Evolutionary conservation across 2,329 filamentous ascomycete genomes (phyloP).

Genomic region (Arthroderma sp.): DNA sequence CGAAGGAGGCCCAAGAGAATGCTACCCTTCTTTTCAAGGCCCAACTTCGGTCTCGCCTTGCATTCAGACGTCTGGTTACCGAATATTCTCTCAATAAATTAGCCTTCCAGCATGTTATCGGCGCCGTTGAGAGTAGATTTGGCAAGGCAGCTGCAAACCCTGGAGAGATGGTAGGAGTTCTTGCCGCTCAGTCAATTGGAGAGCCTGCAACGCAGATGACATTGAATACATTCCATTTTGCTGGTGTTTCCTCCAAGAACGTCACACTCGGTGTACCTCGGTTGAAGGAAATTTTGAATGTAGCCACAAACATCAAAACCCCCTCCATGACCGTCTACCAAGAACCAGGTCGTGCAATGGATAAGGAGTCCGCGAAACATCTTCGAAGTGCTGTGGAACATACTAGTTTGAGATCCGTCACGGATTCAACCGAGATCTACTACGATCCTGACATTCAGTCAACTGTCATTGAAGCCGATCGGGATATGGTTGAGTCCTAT

Average conservation of each 20-base stretch:
- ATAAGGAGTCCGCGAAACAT: slow-evolving; percentile 69
- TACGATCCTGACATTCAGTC: slow-evolving; percentile 83
- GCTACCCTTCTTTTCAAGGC: slow-evolving; percentile 89
- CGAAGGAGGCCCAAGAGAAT: slow-evolving; percentile 71
- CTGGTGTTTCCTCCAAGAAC: slow-evolving; percentile 99
- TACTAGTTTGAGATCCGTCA: slow-evolving; percentile 83
- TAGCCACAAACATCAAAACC: slow-evolving; percentile 96
- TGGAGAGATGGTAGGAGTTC: slow-evolving; percentile 96
- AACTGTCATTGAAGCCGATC: slow-evolving; percentile 76
- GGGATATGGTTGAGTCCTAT: slow-evolving; percentile 92
- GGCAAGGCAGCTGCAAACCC: slow-evolving; percentile 73
- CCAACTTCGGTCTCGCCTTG: slow-evolving; percentile 72
- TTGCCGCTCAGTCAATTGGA: slow-evolving; percentile 96
- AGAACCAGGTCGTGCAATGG: slow-evolving; percentile 44
- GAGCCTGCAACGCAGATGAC: slow-evolving; percentile 99
- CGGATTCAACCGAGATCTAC: slow-evolving; percentile 86
- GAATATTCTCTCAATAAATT: slow-evolving; percentile 77
- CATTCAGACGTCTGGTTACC: slow-evolving; percentile 84
- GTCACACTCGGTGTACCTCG: slow-evolving; percentile 97
- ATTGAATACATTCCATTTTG: slow-evolving; percentile 98
- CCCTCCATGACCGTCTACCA: slow-evolving; percentile 93
- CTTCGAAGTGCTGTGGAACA: slow-evolving; percentile 87
- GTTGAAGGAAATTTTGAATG: slow-evolving; percentile 97
- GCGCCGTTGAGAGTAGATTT: slow-evolving; percentile 82
- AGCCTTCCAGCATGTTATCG: slow-evolving; percentile 82